Conservation (phyloP, 2,329 filamentous ascomycete genomes). For the Hymenoscyphus linearis region DNA sequence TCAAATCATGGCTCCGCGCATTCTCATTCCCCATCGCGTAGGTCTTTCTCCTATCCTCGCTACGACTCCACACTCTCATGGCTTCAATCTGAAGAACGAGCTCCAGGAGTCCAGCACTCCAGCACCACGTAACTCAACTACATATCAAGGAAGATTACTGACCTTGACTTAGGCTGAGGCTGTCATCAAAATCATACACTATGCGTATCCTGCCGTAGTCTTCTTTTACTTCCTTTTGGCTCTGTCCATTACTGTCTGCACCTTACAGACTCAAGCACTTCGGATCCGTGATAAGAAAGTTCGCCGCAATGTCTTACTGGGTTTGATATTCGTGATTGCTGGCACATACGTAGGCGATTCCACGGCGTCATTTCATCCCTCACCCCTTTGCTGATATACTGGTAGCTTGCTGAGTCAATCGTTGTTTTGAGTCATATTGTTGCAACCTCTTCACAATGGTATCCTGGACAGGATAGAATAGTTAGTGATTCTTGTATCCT, state of each 20-base stretch:
- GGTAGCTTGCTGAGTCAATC: slow-evolving; percentile 33
- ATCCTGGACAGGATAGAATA: slow-evolving; percentile 28
- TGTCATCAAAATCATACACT: slow-evolving; percentile 41
- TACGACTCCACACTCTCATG: no score
- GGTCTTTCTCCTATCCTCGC: not conserved
- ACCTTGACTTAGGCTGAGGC: slow-evolving; percentile 16
- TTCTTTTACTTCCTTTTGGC: slow-evolving; percentile 54
- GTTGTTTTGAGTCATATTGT: slow-evolving; percentile 22
- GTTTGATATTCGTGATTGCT: slow-evolving; percentile 33
- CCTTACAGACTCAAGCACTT: slow-evolving; percentile 43
- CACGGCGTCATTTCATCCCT: slow-evolving; percentile 40
- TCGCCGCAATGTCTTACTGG: slow-evolving; percentile 40
- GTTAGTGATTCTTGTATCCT: slow-evolving; percentile 22
- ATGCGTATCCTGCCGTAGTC: slow-evolving; percentile 51
- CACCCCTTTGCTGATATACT: slow-evolving; percentile 11
- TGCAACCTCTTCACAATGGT: slow-evolving; percentile 19
- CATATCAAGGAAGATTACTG: slow-evolving; percentile 2
- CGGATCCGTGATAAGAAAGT: slow-evolving; percentile 34
- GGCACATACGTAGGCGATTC: slow-evolving; percentile 36
- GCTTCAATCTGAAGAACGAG: not conserved
- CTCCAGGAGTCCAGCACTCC: no score
- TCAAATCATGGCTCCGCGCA: not conserved
- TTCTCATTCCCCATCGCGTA: not conserved
- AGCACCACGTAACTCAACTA: not conserved
- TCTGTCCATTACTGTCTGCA: slow-evolving; percentile 46